These are phyloP conservation scores for Dendrobium huoshanense DNA, from an alignment of 106 monocot genomes.

Conservation along the genomic window DNA sequence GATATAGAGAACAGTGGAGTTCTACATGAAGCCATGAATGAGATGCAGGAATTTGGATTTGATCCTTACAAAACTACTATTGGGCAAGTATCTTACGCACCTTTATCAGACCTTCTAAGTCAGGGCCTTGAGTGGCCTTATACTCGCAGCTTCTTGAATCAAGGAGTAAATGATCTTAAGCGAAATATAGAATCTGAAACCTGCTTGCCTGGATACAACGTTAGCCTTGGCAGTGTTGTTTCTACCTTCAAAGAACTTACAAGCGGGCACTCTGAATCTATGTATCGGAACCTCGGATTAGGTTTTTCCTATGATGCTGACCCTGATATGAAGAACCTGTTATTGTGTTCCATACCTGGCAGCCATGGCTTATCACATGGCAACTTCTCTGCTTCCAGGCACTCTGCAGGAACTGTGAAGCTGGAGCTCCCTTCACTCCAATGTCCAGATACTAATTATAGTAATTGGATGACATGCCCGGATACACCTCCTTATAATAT, in stretches of 20 bases:
- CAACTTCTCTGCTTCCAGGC: slow-evolving; percentile 68
- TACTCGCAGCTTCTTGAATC: not conserved
- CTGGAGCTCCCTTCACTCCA: slow-evolving; percentile 99
- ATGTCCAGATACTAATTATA: slow-evolving; percentile 27
- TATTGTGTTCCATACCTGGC: slow-evolving; percentile 8
- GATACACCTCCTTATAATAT: slow-evolving; percentile 10
- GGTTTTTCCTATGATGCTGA: slow-evolving; percentile 17
- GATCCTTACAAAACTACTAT: slow-evolving; percentile 14
- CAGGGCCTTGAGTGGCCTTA: not conserved
- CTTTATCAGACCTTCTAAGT: not conserved
- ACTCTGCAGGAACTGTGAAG: slow-evolving; percentile 43
- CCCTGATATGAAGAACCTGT: too few relatives aligned
- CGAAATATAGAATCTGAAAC: slow-evolving; percentile 13
- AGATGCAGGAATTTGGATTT: slow-evolving; percentile 16
- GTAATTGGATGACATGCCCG: slow-evolving; percentile 15
- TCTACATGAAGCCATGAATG: slow-evolving; percentile 11
- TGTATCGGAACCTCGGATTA: slow-evolving; percentile 18
- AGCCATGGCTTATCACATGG: slow-evolving; percentile 50
- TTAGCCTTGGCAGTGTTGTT: not conserved
- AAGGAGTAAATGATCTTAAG: not conserved
- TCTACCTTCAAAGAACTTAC: slow-evolving; percentile 14
- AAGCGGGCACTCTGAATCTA: slow-evolving; percentile 12
- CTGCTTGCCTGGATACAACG: slow-evolving; percentile 3
- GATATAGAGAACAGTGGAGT: slow-evolving; percentile 15
- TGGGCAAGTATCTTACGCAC: slow-evolving; percentile 24